Base-by-base conservation (phyloP, 2,329 filamentous ascomycete species). In the Cladosporium sp. region DNA sequence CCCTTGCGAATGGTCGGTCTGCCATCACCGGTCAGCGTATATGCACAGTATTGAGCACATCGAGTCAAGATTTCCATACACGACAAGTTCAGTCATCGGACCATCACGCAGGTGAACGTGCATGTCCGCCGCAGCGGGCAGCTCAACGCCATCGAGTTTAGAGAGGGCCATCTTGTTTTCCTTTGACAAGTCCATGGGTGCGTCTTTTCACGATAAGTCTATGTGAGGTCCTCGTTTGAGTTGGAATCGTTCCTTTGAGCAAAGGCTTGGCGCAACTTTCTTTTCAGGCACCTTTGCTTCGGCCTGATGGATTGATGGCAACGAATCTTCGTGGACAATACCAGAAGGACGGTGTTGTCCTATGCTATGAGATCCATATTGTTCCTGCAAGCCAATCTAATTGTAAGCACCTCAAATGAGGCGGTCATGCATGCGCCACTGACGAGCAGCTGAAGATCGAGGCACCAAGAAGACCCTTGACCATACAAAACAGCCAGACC, bases 51-150 rank as follows among this genome's bases (percentile, higher is more conserved):
- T n/a, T 30, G 15, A 13, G 13, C 8, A 38, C n/a, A n/a, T 8
- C 8, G 32, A 27, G 22, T 9, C 4, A 34, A 19, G 11, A 30
- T 11, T 12, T 18, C 37, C 61, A 40, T 59, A 67, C 64, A 61
- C 59, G 3, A 79, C 75, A 1, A 74, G 64, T 61, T 75, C 70
- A 54, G 73, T 72, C 75, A 79, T 79, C 24, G 72, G 69, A 13
- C 73, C 73, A 64, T 78, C 74, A 27, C 77, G 69, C 42, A 80
- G 63, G 59, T 79, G 77, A 40, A 79, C 76, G 49, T 70, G 74
- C 51, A 76, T 73, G 47, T 77, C 74, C 45, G 74, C 75, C 19
- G 73, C 70, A n/a, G 73, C 73, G 3, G 72, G 70, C 38, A 77
- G 62, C 58, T 75, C 71, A 36, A 73, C 57, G 54, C 73, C 72